Evolutionary conservation across 176 grass and related monocot species (phyloP).

Genomic region (Musa beccarii): DNA sequence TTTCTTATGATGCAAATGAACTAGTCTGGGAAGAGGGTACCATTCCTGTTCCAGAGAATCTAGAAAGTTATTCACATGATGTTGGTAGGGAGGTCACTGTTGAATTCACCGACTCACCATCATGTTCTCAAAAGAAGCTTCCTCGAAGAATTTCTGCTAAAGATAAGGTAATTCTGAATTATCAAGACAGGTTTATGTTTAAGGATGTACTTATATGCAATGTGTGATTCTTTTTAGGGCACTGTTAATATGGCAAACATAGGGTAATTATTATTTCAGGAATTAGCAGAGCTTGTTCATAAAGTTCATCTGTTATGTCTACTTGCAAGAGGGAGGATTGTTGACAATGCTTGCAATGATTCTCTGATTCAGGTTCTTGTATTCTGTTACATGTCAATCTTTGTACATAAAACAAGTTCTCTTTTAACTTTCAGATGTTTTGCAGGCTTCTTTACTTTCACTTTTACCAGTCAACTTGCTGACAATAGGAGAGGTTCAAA

Average conservation of each 20-base stretch:
- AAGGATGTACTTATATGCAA: background rate
- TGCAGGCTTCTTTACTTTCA: conserved; percentile 86
- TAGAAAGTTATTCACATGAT: conserved; percentile 43
- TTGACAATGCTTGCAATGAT: conserved; percentile 81
- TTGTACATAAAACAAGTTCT: background rate
- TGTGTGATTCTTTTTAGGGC: background rate
- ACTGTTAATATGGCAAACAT: conserved; percentile 2
- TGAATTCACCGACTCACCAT: conserved; percentile 70
- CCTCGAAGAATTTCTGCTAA: conserved; percentile 50
- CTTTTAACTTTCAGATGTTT: conserved; percentile 20
- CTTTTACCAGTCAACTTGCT: conserved; percentile 64
- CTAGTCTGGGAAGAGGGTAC: conserved; percentile 92
- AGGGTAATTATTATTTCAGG: conserved; percentile 39
- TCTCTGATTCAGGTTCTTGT: conserved; percentile 78
- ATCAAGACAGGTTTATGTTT: background rate
- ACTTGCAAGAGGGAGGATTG: conserved; percentile 75
- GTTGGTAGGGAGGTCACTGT: conserved; percentile 50
- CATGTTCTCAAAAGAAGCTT: conserved; percentile 46
- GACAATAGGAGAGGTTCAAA: conserved; percentile 39
- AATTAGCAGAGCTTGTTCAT: conserved; percentile 77
- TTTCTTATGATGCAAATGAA: conserved; percentile 28
- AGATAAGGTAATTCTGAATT: conserved; percentile 51
- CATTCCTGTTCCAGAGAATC: conserved; percentile 29
- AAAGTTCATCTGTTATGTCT: conserved; percentile 88
- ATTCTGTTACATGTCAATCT: conserved; percentile 16